A percentile compares a stretch with the other conserved stretches of the same genome.
These are phyloP conservation scores for Hypoxylon sp. DNA, from an alignment of 2,329 filamentous ascomycete genomes.

Conservation along the genomic window DNA sequence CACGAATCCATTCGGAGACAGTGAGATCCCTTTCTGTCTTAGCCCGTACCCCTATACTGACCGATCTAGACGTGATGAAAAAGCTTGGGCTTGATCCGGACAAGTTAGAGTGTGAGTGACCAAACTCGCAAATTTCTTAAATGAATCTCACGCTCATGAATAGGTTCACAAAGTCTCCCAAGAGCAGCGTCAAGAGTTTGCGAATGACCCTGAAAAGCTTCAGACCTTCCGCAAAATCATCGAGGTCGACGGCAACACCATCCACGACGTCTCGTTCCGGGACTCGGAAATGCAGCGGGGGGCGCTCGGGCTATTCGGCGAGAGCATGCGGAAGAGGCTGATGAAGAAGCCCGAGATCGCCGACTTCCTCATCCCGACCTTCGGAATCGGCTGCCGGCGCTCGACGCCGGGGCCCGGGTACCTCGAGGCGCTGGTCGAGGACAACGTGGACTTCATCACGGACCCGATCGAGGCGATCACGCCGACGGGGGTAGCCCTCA, in stretches of 20 bases:
- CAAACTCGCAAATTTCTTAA: background rate
- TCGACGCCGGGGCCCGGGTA: slow-evolving; percentile 56
- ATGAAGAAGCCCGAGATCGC: slow-evolving; percentile 54
- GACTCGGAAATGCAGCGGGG: slow-evolving; percentile 49
- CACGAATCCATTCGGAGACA: slow-evolving; percentile 55
- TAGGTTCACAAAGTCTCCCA: slow-evolving; percentile 44
- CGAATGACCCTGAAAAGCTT: slow-evolving; percentile 49
- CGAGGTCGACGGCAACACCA: slow-evolving; percentile 52
- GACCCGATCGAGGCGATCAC: slow-evolving; percentile 48
- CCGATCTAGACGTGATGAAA: slow-evolving; percentile 47
- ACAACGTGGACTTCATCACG: slow-evolving; percentile 52
- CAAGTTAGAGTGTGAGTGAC: slow-evolving; percentile 49
- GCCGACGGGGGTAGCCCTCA: slow-evolving; percentile 46
- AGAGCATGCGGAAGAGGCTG: slow-evolving; percentile 52
- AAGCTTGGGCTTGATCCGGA: slow-evolving; percentile 53
- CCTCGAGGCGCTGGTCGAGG: slow-evolving; percentile 52
- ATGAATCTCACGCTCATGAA: background rate
- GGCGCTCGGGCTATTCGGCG: slow-evolving; percentile 44
- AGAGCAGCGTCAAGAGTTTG: slow-evolving; percentile 50
- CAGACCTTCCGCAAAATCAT: slow-evolving; percentile 54
- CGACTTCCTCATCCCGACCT: slow-evolving; percentile 53
- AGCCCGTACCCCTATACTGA: slow-evolving; percentile 6
- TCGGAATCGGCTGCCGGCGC: slow-evolving; percentile 55
- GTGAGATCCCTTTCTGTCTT: slow-evolving; percentile 20
- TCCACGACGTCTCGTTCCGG: slow-evolving; percentile 52